phyloP scores from a whole-genome alignment of 805 yeast species.

The Ogataea salicorniae region DNA sequence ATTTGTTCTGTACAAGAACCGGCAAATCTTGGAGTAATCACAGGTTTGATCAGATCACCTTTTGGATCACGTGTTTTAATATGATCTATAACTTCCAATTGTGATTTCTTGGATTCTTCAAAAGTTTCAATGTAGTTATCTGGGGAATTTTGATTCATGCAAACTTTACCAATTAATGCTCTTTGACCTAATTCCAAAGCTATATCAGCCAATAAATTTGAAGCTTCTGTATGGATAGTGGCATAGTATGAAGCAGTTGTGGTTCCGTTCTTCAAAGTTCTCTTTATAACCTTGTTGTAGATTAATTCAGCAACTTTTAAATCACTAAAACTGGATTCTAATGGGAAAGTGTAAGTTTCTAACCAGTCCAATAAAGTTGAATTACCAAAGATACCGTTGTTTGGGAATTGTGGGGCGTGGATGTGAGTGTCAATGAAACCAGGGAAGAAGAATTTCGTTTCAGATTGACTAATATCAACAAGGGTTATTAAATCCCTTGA shows the following conservation, averaged over 20 bases:
- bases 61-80: conserved; percentile 49
- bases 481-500: conserved; percentile 25
- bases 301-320: conserved; percentile 50
- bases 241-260: conserved; percentile 92
- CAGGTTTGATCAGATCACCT: conserved; percentile 56
- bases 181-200: conserved; percentile 70
- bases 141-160: conserved; percentile 86
- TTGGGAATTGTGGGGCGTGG: conserved; percentile 83
- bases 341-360: conserved; percentile 78
- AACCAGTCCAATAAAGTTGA: conserved; percentile 89
- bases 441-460: conserved; percentile 63
- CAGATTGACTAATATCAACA: conserved; percentile 32
- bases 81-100: conserved; percentile 52
- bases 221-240: conserved; percentile 73
- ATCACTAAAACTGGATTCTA: conserved; percentile 66
- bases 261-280: conserved; percentile 76
- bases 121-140: conserved; percentile 58
- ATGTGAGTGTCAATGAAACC: conserved; percentile 82
- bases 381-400: conserved; percentile 77
- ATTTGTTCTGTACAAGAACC: conserved; percentile 72
- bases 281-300: conserved; percentile 60
- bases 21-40: conserved; percentile 91
- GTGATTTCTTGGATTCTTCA: conserved; percentile 49
- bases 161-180: conserved; percentile 87
- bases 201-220: conserved; percentile 70